A percentile compares a stretch with the other conserved stretches of the same genome.
Evolutionary conservation across 345 rosid species (phyloP).

Genomic region (Populus simonii): DNA sequence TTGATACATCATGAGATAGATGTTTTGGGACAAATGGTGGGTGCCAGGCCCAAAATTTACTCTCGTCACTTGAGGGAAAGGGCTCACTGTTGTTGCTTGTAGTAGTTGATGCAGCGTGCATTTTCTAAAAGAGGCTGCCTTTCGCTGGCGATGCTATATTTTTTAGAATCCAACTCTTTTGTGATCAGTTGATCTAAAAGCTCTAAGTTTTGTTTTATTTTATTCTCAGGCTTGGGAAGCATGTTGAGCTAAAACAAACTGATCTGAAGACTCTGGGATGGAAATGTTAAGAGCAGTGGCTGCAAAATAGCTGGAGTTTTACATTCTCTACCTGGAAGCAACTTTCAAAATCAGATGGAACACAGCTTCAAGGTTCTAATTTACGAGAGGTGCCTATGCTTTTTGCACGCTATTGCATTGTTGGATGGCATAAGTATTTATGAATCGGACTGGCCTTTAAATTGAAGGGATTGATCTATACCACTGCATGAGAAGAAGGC

Average conservation of each 20-base stretch:
- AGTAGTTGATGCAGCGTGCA: background rate
- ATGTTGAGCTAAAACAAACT: constrained; percentile 57
- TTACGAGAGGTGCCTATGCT: background rate
- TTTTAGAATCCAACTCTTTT: background rate
- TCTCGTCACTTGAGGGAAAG: background rate
- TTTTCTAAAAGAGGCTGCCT: background rate
- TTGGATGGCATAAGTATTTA: background rate
- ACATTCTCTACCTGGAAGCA: background rate
- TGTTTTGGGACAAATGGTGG: background rate
- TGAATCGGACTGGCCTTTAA: background rate
- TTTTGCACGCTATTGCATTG: background rate
- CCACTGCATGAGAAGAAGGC: background rate
- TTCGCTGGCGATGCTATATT: background rate
- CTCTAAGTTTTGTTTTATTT: background rate
- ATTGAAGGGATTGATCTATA: background rate
- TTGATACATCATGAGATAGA: background rate
- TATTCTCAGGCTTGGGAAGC: constrained; percentile 67
- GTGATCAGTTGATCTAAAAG: background rate
- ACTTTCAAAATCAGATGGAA: background rate
- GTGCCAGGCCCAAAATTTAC: background rate
- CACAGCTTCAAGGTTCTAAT: background rate
- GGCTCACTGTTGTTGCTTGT: background rate
- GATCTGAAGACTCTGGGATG: constrained; percentile 75
- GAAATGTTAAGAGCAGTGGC: constrained; percentile 36
- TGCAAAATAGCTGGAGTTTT: background rate